phyloP scores from a whole-genome alignment of 1,284 basidiomycete species.

The Irpex sp. region DNA sequence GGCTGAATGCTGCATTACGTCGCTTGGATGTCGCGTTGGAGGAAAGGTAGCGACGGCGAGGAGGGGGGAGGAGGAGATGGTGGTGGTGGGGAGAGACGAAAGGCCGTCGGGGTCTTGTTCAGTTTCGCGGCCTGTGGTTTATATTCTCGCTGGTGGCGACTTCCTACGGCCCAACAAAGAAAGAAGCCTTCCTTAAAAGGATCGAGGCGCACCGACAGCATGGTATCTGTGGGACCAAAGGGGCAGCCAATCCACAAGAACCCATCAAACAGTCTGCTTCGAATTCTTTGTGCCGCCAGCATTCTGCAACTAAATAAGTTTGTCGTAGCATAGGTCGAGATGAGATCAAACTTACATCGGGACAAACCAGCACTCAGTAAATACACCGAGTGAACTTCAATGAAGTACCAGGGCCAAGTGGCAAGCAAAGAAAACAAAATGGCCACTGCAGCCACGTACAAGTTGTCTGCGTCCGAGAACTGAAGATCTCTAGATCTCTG shows the following conservation, averaged over 20 bases:
- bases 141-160: background rate
- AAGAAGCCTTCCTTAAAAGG: background rate
- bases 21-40: background rate
- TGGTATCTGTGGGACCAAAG: conserved; percentile 67
- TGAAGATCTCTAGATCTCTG: no score
- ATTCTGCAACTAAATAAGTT: no score
- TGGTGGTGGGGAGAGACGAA: conserved; percentile 3
- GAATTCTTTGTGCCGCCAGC: conserved; percentile 11
- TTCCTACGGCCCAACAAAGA: background rate
- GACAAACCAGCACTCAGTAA: no score
- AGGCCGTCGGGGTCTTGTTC: background rate
- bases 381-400: no score
- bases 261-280: conserved; percentile 16
- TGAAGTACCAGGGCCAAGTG: no score
- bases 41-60: background rate
- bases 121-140: background rate
- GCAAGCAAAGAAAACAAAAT: no score
- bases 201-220: background rate
- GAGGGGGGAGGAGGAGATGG: conserved; percentile 1
- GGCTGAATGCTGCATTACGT: conserved; percentile 11
- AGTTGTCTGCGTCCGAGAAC: no score
- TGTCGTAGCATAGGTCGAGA: no score
- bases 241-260: conserved; percentile 61
- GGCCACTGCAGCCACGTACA: no score
- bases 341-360: no score